Conservation (phyloP, 139 green algal species). For the Edaphochlamys debaryana region DNA sequence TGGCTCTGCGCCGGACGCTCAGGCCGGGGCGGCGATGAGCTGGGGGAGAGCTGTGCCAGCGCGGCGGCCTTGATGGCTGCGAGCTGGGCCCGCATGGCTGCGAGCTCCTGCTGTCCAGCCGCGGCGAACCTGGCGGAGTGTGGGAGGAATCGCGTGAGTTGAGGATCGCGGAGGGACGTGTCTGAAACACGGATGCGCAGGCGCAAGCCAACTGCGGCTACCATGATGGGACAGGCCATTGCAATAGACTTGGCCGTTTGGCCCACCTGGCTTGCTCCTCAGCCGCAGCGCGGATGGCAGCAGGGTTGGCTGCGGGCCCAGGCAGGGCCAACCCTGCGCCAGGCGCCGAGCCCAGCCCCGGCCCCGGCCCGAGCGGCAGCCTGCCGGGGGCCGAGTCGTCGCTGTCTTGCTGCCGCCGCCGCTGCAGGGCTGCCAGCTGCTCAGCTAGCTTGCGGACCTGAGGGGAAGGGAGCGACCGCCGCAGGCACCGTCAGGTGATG, state of each 20-base stretch:
- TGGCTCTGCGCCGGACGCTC: too few relatives aligned
- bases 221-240: too few relatives aligned
- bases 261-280: slow-evolving; percentile 42
- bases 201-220: too few relatives aligned
- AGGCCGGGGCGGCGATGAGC: background rate
- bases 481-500: too few relatives aligned
- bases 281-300: slow-evolving; percentile 18
- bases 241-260: too few relatives aligned
- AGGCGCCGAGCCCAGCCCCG: background rate
- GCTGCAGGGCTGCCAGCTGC: slow-evolving; percentile 46
- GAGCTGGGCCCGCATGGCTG: slow-evolving; percentile 41
- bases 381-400: background rate
- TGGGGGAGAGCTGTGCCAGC: slow-evolving; percentile 44
- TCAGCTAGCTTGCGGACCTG: slow-evolving; percentile 49
- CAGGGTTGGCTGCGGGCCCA: background rate
- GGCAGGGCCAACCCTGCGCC: background rate
- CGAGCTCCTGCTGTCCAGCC: slow-evolving; percentile 43
- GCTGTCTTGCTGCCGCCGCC: slow-evolving; percentile 8
- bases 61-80: slow-evolving; percentile 43
- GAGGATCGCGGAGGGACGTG: too few relatives aligned
- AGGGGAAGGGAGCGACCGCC: background rate
- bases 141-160: too few relatives aligned
- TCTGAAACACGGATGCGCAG: too few relatives aligned
- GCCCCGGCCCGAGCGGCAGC: too few relatives aligned
- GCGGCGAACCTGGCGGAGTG: slow-evolving; percentile 23